Conservation (phyloP, 371 early-diverging fungal genomes). For the Parasitella parasitica region DNA sequence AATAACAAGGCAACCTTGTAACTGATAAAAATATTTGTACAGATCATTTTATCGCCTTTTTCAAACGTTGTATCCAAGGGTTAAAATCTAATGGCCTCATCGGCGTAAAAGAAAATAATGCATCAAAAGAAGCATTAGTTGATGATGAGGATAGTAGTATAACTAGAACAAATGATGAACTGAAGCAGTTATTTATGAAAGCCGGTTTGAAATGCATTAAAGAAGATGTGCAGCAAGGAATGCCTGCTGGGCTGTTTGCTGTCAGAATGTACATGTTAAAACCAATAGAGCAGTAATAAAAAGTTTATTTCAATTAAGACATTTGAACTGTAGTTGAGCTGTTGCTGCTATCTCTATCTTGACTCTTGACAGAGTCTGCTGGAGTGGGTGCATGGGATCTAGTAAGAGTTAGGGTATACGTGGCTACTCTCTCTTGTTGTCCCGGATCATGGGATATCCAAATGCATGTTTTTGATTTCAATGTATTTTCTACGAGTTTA, state of each 20-base stretch:
- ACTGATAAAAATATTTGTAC: no score
- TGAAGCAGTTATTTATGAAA: constrained; percentile 67
- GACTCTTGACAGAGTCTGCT: background rate
- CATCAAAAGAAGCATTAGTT: constrained; percentile 61
- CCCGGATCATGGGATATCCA: constrained; percentile 83
- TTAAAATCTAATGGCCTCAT: constrained; percentile 78
- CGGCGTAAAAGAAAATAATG: constrained; percentile 90
- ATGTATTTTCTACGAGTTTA: constrained; percentile 70
- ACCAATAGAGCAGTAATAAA: constrained; percentile 4
- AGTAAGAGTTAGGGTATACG: constrained; percentile 26
- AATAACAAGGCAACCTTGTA: background rate
- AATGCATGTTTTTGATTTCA: constrained; percentile 62
- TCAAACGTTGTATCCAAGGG: constrained; percentile 74
- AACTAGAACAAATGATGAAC: constrained; percentile 73
- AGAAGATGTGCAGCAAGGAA: constrained; percentile 72
- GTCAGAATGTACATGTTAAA: constrained; percentile 78
- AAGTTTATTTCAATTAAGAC: constrained; percentile 2
- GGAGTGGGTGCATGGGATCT: background rate
- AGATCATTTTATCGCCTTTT: constrained; percentile 85
- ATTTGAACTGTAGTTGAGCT: constrained; percentile 16
- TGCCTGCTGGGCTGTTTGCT: constrained; percentile 78
- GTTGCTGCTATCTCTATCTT: background rate
- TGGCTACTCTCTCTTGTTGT: constrained; percentile 72
- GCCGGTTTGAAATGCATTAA: constrained; percentile 75
- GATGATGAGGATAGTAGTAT: constrained; percentile 88